Conservation (phyloP, 2,329 filamentous ascomycete species). For the Xylaria sp. region DNA sequence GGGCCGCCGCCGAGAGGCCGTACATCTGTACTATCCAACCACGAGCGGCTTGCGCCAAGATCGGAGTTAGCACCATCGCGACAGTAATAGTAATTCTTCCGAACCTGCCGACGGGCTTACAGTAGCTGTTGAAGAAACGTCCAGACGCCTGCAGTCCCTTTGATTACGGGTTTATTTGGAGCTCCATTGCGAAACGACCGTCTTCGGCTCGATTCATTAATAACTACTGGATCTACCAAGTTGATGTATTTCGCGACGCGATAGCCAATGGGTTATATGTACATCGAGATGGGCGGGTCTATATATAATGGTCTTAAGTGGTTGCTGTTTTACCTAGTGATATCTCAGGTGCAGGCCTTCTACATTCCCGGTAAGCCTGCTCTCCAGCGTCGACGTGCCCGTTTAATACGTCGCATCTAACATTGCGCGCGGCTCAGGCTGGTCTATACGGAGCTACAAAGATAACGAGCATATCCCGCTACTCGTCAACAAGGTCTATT, state of each 20-base stretch:
- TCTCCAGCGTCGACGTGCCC: not conserved
- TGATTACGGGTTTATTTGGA: not conserved
- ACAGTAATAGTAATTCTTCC: conserved; percentile 14
- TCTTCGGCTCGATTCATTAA: not conserved
- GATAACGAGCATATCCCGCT: conserved; percentile 78
- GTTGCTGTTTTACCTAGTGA: conserved; percentile 49
- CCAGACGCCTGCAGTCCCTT: not conserved
- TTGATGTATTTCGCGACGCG: conserved; percentile 24
- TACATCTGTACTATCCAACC: conserved; percentile 4
- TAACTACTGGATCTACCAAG: conserved; percentile 25
- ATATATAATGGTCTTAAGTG: conserved; percentile 41
- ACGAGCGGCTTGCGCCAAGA: conserved; percentile 1
- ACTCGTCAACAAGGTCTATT: conserved; percentile 92
- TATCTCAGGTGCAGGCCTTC: conserved; percentile 66
- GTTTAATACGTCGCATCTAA: conserved; percentile 21
- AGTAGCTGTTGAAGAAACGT: conserved; percentile 4
- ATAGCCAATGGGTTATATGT: conserved; percentile 18
- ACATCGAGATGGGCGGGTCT: conserved; percentile 30
- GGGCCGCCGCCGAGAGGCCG: conserved; percentile 16
- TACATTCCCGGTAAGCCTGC: conserved; percentile 78
- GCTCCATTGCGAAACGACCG: not conserved
- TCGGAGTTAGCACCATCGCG: conserved; percentile 6
- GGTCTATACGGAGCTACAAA: conserved; percentile 79
- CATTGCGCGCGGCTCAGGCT: conserved; percentile 54
- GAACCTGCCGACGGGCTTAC: conserved; percentile 2